Base-by-base conservation (phyloP, 331 rosid genomes). In the Rosa hybrid region DNA sequence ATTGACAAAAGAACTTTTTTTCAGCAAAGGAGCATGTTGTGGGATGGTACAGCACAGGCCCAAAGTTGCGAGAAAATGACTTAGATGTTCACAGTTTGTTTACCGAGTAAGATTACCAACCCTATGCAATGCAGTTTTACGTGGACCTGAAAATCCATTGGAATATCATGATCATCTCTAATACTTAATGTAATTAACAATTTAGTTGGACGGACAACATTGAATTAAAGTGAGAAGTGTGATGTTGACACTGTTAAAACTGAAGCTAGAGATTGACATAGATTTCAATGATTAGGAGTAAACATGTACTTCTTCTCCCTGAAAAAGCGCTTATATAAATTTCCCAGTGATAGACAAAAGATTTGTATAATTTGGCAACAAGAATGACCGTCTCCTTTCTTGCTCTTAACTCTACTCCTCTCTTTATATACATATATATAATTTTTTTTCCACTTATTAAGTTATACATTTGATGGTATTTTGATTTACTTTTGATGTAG, bases 11-110 rank as follows among this genome's bases (percentile, higher is more conserved):
- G 12, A 14, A 38, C 20, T 3, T 38, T 17, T 51, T 56, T 16
- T 23, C 88, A 94, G 96, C 98, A 1, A 94, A 94, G 87, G 98
- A 94, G 88, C 97, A 94, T 48, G 92, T 94, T 3, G 94, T 94
- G 64, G 98, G 98, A 51, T 94, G 98, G 98, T 94, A 94, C 78
- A 94, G 97, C 80, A 91, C 98, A 0, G 98, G 98, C 16, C 98
- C 98, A 23, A 94, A 94, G 78, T 87, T 94, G 62, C 88, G 98
- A 21, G 96, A 94, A 81, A 94, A 94, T 88, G 98, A 94, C 80
- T 89, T 94, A 0, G 98, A 94, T 74, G 81, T 94, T 84, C 98
- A 94, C 78, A 81, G 84, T 34, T 79, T 94, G 78, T 91, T 94
- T 75, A 88, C 92, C 48, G 88, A 88, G 98, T 94, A 86, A 89